A percentile compares a stretch with the other conserved stretches of the same genome.
Evolutionary conservation across 2,329 filamentous ascomycete species (phyloP).

Genomic region (Metarhizium anisopliae): DNA sequence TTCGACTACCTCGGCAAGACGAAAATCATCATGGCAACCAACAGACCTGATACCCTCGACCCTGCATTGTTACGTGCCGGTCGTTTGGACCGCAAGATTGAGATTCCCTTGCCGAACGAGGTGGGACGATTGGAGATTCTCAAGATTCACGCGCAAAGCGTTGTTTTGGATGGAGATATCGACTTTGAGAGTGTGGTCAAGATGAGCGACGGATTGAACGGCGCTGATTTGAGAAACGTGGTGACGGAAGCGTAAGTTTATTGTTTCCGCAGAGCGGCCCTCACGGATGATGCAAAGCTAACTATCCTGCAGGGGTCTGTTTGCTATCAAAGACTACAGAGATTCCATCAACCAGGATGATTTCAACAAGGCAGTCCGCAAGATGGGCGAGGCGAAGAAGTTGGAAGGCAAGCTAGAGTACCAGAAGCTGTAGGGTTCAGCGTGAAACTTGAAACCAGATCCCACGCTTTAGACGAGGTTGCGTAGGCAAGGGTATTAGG

Average conservation of each 20-base stretch:
- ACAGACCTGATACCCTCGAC: constrained; percentile 92
- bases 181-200: constrained; percentile 99
- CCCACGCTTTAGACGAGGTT: neutral
- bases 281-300: neutral
- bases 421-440: constrained; percentile 65
- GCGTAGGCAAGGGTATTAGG: neutral
- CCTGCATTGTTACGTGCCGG: constrained; percentile 87
- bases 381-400: constrained; percentile 97
- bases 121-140: constrained; percentile 92
- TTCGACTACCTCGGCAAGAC: constrained; percentile 99
- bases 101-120: constrained; percentile 95
- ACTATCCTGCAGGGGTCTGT: constrained; percentile 59
- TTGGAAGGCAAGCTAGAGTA: constrained; percentile 97
- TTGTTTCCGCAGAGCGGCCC: neutral
- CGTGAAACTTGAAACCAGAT: neutral
- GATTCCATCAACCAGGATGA: constrained; percentile 97
- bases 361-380: constrained; percentile 98
- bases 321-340: constrained; percentile 96
- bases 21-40: constrained; percentile 99
- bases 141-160: constrained; percentile 88
- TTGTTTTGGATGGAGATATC: constrained; percentile 86
- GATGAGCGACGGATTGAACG: constrained; percentile 98
- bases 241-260: constrained; percentile 92
- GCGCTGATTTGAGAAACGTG: constrained; percentile 93
- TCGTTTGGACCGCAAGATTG: constrained; percentile 92